A percentile compares a stretch with the other conserved stretches of the same genome.
These are phyloP conservation scores for Exobasidium cylindrosporum DNA, from an alignment of 1,284 basidiomycete genomes.

Conservation along the genomic window DNA sequence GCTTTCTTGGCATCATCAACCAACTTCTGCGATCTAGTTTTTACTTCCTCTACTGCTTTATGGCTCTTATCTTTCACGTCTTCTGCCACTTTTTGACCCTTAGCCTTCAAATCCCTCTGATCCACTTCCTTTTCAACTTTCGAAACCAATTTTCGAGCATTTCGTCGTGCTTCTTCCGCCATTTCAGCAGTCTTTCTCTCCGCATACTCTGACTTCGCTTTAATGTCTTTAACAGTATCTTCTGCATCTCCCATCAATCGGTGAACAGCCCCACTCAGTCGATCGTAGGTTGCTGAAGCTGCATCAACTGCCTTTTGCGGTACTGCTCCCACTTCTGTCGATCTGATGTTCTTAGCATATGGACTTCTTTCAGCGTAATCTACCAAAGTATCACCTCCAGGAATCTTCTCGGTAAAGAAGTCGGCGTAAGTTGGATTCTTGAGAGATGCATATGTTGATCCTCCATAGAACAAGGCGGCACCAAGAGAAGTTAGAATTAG, in stretches of 20 bases:
- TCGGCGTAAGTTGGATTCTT: conserved; percentile 61
- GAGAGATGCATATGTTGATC: conserved; percentile 41
- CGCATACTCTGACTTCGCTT: conserved; percentile 24
- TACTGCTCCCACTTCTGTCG: conserved; percentile 26
- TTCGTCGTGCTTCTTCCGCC: conserved; percentile 30
- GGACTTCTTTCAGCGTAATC: conserved; percentile 45
- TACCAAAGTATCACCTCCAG: conserved; percentile 67
- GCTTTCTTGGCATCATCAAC: conserved; percentile 42
- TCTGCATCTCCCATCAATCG: conserved; percentile 32
- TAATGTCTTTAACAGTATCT: conserved; percentile 36
- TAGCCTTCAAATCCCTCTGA: conserved; percentile 18
- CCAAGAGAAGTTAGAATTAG: conserved; percentile 32
- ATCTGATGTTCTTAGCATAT: conserved; percentile 31
- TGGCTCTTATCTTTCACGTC: conserved; percentile 28
- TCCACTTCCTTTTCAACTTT: conserved; percentile 21
- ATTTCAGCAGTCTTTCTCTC: background rate
- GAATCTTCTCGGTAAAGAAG: conserved; percentile 75
- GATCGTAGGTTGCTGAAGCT: conserved; percentile 58
- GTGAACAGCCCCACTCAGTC: conserved; percentile 45
- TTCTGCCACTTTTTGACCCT: conserved; percentile 27
- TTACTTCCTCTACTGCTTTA: conserved; percentile 21
- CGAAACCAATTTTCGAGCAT: conserved; percentile 18
- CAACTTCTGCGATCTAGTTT: conserved; percentile 38
- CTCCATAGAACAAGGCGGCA: conserved; percentile 48
- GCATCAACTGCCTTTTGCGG: conserved; percentile 56